phyloP scores from a whole-genome alignment of 73 alveolate species.

The Tetrahymena elliotti region DNA sequence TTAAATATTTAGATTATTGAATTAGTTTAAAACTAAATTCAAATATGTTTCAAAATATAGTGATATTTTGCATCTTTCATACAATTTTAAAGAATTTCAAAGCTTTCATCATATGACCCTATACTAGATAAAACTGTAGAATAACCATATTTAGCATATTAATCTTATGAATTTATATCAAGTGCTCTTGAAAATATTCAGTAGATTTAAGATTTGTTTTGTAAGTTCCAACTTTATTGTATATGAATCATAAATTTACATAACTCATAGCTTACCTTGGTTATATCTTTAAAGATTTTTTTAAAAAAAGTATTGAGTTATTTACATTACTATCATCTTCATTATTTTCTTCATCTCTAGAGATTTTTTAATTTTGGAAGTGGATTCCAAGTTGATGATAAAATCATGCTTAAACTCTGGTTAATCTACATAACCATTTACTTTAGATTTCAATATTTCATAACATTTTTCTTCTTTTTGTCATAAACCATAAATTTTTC shows the following conservation, averaged over 20 bases:
- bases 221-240: not conserved
- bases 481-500: not conserved
- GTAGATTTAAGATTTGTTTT: not conserved
- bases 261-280: not conserved
- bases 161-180: not conserved
- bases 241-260: not conserved
- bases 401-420: not conserved
- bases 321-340: not conserved
- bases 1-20: too few relatives aligned
- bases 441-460: not conserved
- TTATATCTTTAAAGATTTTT: too few relatives aligned
- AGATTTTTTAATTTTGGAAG: not conserved
- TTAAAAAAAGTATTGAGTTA: not conserved
- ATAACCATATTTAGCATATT: not conserved
- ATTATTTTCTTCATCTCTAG: not conserved
- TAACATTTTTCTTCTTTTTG: too few relatives aligned
- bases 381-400: not conserved
- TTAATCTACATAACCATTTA: not conserved
- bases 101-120: not conserved
- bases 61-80: too few relatives aligned
- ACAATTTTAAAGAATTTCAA: too few relatives aligned
- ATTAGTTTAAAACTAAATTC: too few relatives aligned
- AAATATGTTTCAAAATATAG: too few relatives aligned
- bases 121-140: not conserved
- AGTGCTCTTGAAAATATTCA: not conserved